phyloP scores from a whole-genome alignment of 352 stramenopile genomes.

The Phytophthora sp. region DNA sequence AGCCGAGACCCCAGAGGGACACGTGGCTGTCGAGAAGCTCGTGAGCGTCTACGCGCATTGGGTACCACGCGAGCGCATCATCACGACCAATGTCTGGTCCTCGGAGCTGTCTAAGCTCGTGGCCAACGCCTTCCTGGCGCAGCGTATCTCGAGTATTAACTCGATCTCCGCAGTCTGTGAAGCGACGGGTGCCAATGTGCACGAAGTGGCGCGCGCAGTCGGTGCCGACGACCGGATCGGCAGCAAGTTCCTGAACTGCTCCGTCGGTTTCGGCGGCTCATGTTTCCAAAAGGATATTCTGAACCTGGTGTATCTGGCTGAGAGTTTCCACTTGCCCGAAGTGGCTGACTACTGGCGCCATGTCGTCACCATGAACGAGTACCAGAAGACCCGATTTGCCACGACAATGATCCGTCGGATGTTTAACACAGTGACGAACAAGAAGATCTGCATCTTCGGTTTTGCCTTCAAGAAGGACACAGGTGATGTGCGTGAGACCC shows the following conservation, averaged over 20 bases:
- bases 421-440: constrained; percentile 99
- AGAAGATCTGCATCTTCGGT: constrained; percentile 99
- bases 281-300: constrained; percentile 93
- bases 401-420: constrained; percentile 98
- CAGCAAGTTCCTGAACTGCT: constrained; percentile 97
- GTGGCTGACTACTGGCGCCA: constrained; percentile 99
- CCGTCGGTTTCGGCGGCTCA: constrained; percentile 97
- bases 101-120: constrained; percentile 99
- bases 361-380: constrained; percentile 99
- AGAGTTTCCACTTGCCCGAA: constrained; percentile 97
- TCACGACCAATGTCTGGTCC: constrained; percentile 99
- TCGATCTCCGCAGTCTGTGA: constrained; percentile 99
- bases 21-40: constrained; percentile 91
- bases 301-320: constrained; percentile 99
- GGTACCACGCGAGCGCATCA: constrained; percentile 94
- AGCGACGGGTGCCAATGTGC: constrained; percentile 97
- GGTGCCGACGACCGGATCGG: constrained; percentile 98
- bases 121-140: constrained; percentile 99
- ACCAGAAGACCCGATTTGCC: constrained; percentile 99
- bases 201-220: constrained; percentile 97
- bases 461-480: constrained; percentile 99
- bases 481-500: constrained; percentile 98
- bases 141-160: constrained; percentile 99
- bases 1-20: constrained; percentile 90
- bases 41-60: constrained; percentile 98